Evolutionary conservation across 352 stramenopile genomes (phyloP), one percentile per base, ranked within the genome.

Genomic region (Phytophthora cactorum): DNA sequence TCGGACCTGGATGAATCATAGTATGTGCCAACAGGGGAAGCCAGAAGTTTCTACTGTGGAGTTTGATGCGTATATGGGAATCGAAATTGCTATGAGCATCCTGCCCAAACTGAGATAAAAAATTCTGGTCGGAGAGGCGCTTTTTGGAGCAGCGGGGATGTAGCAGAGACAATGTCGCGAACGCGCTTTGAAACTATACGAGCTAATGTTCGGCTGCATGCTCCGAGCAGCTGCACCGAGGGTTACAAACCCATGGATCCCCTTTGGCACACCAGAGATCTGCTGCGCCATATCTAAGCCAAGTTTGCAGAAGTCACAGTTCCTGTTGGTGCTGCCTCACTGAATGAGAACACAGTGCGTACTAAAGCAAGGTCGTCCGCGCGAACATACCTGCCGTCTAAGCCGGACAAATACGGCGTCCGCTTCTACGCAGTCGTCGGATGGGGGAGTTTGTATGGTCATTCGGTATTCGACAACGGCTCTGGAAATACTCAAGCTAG

Each of bases 401-500:
- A 62, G 29, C 54, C 57, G 11, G 57, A 64, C 15, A 64, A 57
- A 9, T 64, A 45, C 27, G 57, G 46, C 5, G 14, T 64, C 5
- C 36, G 46, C 4, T 57, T 64, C n/a, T 64, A 64, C 14, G 31
- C 31, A 5, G 44, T 55, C 0, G 44, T 63, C 1, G 55, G 55
- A 0, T 63, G 44, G 32, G 55, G 50, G 7, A 63, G 55, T n/a
- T 22, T 64, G 5, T 57, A 64, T 10, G 27, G 39, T 1, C 27
- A 56, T 11, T 15, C 57, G 2, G 31, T 64, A 1, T 52, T 10
- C 17, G 46, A 64, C 15, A 64, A 52, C 7, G 36, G 46, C 10
- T 64, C 46, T 11, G 32, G 57, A 1, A 64, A 64, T 12, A 55
- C n/a, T 9, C 3, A 22, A 7, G 12, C 15, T 2, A 43, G 28